Percentiles rank a stretch among this genome's conserved stretches.
Conservation (phyloP, 2,329 filamentous ascomycete species). For the Cladorrhinum sp. region DNA sequence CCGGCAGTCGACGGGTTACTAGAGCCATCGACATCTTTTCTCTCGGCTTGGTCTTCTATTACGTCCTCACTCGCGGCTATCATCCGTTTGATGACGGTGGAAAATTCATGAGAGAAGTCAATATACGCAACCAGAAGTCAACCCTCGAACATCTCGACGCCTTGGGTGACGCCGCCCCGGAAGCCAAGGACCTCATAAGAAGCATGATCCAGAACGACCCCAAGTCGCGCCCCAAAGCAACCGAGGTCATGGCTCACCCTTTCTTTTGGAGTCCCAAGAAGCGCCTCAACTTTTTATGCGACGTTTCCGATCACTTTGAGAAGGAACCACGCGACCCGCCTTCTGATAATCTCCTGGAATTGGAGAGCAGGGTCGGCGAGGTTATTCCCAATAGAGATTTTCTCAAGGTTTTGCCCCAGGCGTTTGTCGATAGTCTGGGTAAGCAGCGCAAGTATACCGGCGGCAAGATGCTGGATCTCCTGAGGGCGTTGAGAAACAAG, state of each 20-base stretch:
- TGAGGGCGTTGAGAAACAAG: conserved; percentile 91
- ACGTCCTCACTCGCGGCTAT: conserved; percentile 87
- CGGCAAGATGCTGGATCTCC: conserved; percentile 74
- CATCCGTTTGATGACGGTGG: conserved; percentile 95
- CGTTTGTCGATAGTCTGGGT: conserved; percentile 84
- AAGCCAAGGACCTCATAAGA: conserved; percentile 81
- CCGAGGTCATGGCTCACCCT: conserved; percentile 82
- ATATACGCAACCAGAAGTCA: conserved; percentile 88
- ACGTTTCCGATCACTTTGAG: conserved; percentile 95
- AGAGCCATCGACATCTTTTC: conserved; percentile 97
- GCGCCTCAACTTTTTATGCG: conserved; percentile 86
- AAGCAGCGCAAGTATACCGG: conserved; percentile 96
- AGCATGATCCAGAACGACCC: conserved; percentile 67
- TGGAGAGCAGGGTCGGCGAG: conserved; percentile 51
- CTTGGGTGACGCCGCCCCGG: conserved; percentile 78
- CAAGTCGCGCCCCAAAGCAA: conserved; percentile 64
- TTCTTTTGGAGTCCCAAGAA: conserved; percentile 96
- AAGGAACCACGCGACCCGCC: conserved; percentile 84
- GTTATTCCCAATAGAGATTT: conserved; percentile 68
- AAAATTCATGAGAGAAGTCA: conserved; percentile 92
- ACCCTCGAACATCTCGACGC: conserved; percentile 68
- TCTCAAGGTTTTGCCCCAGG: conserved; percentile 67
- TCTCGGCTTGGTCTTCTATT: conserved; percentile 96
- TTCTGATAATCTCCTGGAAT: conserved; percentile 60
- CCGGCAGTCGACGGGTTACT: conserved; percentile 77